Percentiles rank a stretch among this genome's conserved stretches.
Conservation (phyloP, 2,329 filamentous ascomycete species). For the Pseudogymnoascus sp. region DNA sequence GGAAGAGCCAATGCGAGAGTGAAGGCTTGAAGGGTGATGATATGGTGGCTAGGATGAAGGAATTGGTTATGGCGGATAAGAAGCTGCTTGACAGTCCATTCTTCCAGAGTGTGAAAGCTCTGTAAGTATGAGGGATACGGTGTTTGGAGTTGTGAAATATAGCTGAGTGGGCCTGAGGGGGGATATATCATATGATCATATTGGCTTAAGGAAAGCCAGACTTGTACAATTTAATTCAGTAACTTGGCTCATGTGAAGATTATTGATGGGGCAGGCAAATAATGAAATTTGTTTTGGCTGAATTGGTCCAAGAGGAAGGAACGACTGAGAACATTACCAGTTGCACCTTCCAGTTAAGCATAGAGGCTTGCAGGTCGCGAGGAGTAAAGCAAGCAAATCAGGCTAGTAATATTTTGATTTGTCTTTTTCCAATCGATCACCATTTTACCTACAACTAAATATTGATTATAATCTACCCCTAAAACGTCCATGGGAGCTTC, state of each 20-base stretch:
- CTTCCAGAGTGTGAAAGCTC: slow-evolving; percentile 50
- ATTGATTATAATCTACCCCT: background rate
- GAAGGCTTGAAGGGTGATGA: slow-evolving; percentile 61
- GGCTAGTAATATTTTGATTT: background rate
- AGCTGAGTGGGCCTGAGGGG: background rate
- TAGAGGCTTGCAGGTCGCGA: background rate
- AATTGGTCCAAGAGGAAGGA: background rate
- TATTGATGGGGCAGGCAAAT: background rate
- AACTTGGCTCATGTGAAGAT: background rate
- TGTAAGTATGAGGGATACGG: slow-evolving; percentile 18
- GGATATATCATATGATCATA: background rate
- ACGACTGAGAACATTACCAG: background rate
- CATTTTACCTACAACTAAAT: background rate
- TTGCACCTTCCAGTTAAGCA: background rate
- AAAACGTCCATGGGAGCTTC: background rate
- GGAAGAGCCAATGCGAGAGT: slow-evolving; percentile 69
- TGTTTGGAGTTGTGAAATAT: slow-evolving; percentile 1
- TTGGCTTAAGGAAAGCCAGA: background rate
- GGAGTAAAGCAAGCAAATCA: background rate
- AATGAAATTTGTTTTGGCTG: background rate
- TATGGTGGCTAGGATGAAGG: slow-evolving; percentile 70
- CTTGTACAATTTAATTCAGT: background rate
- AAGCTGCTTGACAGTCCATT: slow-evolving; percentile 59
- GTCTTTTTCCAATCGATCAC: background rate
- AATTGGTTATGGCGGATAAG: slow-evolving; percentile 67